Evolutionary conservation across 495 filamentous ascomycete species (phyloP).

Genomic region (Gamarada debralockiae): DNA sequence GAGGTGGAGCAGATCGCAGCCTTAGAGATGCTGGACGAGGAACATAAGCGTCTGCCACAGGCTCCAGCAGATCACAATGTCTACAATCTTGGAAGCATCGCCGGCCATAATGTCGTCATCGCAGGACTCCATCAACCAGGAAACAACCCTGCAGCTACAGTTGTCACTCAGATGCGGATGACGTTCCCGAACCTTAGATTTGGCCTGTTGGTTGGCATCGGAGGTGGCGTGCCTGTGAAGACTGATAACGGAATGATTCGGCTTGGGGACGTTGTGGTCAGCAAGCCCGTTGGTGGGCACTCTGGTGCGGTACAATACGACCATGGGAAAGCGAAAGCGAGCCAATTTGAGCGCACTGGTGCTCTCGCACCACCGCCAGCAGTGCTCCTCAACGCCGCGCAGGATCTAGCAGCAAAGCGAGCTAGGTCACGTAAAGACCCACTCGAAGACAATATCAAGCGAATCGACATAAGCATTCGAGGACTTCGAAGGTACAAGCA

Average conservation of each 20-base stretch:
- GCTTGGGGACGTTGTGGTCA: constrained; percentile 44
- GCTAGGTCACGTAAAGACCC: not conserved
- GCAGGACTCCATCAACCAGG: constrained; percentile 32
- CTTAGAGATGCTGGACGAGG: constrained; percentile 42
- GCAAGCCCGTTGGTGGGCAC: constrained; percentile 30
- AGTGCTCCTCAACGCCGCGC: not conserved
- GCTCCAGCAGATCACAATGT: constrained; percentile 24
- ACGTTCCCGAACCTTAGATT: constrained; percentile 33
- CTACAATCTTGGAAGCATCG: constrained; percentile 31
- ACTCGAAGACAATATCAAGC: not conserved
- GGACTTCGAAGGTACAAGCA: not conserved
- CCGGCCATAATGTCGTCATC: constrained; percentile 32
- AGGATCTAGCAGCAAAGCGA: not conserved
- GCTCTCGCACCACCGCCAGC: not conserved
- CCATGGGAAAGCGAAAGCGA: constrained; percentile 29
- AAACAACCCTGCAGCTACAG: constrained; percentile 26
- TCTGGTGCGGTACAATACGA: constrained; percentile 36
- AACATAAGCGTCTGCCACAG: constrained; percentile 25
- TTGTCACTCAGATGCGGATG: constrained; percentile 30
- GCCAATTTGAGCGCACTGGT: not conserved
- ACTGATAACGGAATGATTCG: constrained; percentile 32
- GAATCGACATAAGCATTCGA: not conserved
- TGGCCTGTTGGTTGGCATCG: constrained; percentile 43
- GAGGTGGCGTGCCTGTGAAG: constrained; percentile 32
- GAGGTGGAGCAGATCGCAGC: constrained; percentile 39